These are phyloP conservation scores for Elsinoe perseae DNA, from an alignment of 2,329 filamentous ascomycete genomes.

Conservation along the genomic window DNA sequence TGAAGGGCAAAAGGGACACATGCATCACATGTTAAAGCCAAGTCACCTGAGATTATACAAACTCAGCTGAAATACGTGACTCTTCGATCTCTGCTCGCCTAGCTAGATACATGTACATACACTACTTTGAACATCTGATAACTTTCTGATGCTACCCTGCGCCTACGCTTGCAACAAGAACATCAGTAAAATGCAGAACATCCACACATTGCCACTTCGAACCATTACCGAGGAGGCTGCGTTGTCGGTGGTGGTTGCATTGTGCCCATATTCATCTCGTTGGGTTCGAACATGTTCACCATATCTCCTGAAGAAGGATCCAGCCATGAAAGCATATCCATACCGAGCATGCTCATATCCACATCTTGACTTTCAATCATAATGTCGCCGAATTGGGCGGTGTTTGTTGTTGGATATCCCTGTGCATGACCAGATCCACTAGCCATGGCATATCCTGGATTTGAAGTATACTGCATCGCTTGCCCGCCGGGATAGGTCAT, in stretches of 20 bases:
- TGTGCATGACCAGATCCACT: background rate
- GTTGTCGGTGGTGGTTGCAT: slow-evolving; percentile 2
- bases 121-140: background rate
- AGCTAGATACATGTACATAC: background rate
- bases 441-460: background rate
- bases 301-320: slow-evolving; percentile 36
- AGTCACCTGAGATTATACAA: too few species aligned
- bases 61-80: too few species aligned
- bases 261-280: slow-evolving; percentile 4
- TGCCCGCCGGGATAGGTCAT: background rate
- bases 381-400: slow-evolving; percentile 43
- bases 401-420: slow-evolving; percentile 13
- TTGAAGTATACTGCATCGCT: slow-evolving; percentile 1
- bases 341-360: slow-evolving; percentile 61
- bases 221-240: slow-evolving; percentile 5
- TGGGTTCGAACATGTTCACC: slow-evolving; percentile 22
- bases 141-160: background rate
- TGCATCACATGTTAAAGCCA: too few species aligned
- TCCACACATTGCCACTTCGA: background rate
- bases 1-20: background rate
- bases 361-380: slow-evolving; percentile 72
- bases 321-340: slow-evolving; percentile 67
- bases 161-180: background rate
- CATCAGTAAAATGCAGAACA: background rate
- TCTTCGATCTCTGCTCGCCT: too few species aligned